phyloP scores from a whole-genome alignment of 805 yeast genomes.

The Cyberlindnera maclurae region DNA sequence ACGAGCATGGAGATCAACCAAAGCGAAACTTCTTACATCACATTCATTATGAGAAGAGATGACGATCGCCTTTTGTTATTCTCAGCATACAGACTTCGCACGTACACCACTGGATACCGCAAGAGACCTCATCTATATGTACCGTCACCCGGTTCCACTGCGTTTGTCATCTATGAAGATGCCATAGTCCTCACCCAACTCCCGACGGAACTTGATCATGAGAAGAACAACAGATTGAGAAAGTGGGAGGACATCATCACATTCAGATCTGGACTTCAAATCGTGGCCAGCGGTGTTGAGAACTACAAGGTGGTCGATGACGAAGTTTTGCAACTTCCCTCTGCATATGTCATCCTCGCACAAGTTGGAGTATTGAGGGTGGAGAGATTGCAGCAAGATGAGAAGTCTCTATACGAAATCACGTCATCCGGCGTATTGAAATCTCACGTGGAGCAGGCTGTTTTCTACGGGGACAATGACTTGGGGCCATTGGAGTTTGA shows the following conservation, averaged over 20 bases:
- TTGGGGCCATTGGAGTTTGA: constrained; percentile 43
- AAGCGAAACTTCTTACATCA: constrained; percentile 33
- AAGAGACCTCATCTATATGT: constrained; percentile 43
- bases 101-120: constrained; percentile 29
- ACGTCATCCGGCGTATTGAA: constrained; percentile 37
- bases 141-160: constrained; percentile 53
- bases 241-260: constrained; percentile 80
- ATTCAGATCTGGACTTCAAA: constrained; percentile 43
- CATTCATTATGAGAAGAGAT: constrained; percentile 48
- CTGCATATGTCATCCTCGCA: constrained; percentile 42
- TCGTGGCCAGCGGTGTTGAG: constrained; percentile 58
- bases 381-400: constrained; percentile 32
- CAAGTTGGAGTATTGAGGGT: constrained; percentile 57
- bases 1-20: constrained; percentile 27
- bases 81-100: constrained; percentile 61
- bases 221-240: constrained; percentile 27
- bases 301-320: constrained; percentile 22
- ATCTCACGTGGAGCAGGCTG: constrained; percentile 79
- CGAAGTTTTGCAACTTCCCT: constrained; percentile 29
- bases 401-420: constrained; percentile 14
- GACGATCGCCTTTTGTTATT: constrained; percentile 44
- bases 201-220: constrained; percentile 29
- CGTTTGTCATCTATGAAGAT: constrained; percentile 51
- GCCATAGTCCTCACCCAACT: constrained; percentile 64
- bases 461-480: constrained; percentile 45